Evolutionary conservation across 441 rosid species (phyloP).

Genomic region (Macaranga tanarius): DNA sequence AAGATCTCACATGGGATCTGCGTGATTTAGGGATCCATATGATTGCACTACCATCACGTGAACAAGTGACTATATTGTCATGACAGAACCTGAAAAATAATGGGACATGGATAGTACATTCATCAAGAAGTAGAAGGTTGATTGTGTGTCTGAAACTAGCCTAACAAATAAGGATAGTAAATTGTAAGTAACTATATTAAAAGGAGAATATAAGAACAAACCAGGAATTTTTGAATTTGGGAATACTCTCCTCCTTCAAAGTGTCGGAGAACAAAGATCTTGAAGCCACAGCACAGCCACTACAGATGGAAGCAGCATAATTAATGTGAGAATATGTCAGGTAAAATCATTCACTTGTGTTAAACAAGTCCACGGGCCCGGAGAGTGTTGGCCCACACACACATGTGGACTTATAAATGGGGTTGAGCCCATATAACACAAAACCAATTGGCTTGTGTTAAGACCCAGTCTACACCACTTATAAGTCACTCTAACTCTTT

Average conservation of each 20-base stretch:
- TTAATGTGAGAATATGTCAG: neutral
- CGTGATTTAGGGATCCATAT: constrained; percentile 95
- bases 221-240: constrained; percentile 89
- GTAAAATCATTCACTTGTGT: constrained; percentile 12
- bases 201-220: constrained; percentile 37
- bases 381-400: too few species aligned
- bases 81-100: constrained; percentile 71
- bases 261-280: constrained; percentile 61
- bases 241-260: constrained; percentile 70
- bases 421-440: too few species aligned
- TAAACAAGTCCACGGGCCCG: too few species aligned
- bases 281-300: constrained; percentile 93
- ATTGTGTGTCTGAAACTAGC: constrained; percentile 15
- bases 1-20: constrained; percentile 73
- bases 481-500: too few species aligned
- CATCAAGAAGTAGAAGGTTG: constrained; percentile 10
- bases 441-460: too few species aligned
- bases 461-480: too few species aligned
- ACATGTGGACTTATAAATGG: too few species aligned
- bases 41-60: constrained; percentile 99
- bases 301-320: constrained; percentile 41
- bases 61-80: constrained; percentile 96
- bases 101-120: constrained; percentile 15
- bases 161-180: neutral
- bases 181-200: neutral